Percentiles rank a stretch among this genome's conserved stretches.
These are phyloP conservation scores for Trichomonas tenax DNA, from an alignment of 208 protist genomes.

Conservation along the genomic window DNA sequence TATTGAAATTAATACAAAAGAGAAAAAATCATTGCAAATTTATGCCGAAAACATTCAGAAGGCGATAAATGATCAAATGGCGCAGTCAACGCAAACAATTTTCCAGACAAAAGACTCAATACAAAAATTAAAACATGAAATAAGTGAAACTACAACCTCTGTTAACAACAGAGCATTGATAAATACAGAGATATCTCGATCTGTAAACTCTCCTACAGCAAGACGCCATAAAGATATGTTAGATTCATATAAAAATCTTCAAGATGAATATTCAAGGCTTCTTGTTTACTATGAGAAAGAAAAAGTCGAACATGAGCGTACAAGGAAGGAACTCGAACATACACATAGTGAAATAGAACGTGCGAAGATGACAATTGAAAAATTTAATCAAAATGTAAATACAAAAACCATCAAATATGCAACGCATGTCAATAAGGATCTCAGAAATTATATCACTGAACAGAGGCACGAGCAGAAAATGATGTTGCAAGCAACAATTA, in stretches of 20 bases:
- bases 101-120: background rate
- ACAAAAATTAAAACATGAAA: background rate
- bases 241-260: background rate
- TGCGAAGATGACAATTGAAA: background rate
- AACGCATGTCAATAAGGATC: background rate
- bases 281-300: background rate
- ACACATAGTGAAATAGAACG: background rate
- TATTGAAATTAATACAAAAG: background rate
- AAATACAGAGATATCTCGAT: background rate
- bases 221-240: background rate
- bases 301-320: background rate
- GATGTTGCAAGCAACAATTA: background rate
- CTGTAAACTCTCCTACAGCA: background rate
- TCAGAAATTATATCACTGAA: background rate
- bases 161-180: background rate
- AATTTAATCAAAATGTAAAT: background rate
- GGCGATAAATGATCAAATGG: background rate
- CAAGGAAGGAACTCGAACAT: background rate
- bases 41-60: background rate
- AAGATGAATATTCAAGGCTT: background rate
- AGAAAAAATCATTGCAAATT: background rate
- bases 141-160: background rate
- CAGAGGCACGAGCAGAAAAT: background rate
- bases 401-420: background rate
- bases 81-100: background rate